These are phyloP conservation scores for Exophiala sp. DNA, from an alignment of 2,329 filamentous ascomycete species.

Conservation along the genomic window DNA sequence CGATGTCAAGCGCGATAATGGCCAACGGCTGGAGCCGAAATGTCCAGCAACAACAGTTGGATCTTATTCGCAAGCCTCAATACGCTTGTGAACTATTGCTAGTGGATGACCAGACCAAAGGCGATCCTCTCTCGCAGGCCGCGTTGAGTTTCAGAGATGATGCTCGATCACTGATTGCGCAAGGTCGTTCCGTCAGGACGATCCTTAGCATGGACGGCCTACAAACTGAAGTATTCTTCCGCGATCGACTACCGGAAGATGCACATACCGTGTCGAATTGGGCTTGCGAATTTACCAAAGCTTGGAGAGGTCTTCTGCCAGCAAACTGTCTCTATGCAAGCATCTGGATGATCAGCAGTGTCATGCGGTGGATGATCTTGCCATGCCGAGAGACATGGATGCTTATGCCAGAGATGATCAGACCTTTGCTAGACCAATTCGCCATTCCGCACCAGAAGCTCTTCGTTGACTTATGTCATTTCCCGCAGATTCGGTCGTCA, in stretches of 20 bases:
- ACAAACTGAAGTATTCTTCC: constrained; percentile 7
- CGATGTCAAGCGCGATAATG: not conserved
- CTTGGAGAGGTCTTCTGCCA: constrained; percentile 1
- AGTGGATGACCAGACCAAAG: not conserved
- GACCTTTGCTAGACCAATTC: constrained; percentile 8
- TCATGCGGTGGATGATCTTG: constrained; percentile 10
- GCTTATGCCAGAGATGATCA: constrained; percentile 3
- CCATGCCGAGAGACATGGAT: constrained; percentile 7
- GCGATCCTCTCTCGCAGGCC: constrained; percentile 1
- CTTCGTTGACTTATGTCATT: constrained; percentile 1
- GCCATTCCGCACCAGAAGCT: constrained; percentile 1
- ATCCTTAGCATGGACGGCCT: constrained; percentile 8
- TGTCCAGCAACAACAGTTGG: constrained; percentile 5
- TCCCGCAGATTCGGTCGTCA: constrained; percentile 2
- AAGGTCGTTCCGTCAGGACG: not conserved
- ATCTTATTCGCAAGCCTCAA: not conserved
- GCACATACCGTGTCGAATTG: constrained; percentile 8
- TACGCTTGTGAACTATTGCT: not conserved
- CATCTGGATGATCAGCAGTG: not conserved
- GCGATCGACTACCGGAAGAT: constrained; percentile 2
- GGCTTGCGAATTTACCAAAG: constrained; percentile 9
- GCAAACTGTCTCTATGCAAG: not conserved
- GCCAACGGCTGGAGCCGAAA: not conserved
- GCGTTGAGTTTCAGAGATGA: constrained; percentile 2
- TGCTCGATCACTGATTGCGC: constrained; percentile 5